Evolutionary conservation across 306 rosid species (phyloP).

Genomic region (Pterocarpus santalinus): DNA sequence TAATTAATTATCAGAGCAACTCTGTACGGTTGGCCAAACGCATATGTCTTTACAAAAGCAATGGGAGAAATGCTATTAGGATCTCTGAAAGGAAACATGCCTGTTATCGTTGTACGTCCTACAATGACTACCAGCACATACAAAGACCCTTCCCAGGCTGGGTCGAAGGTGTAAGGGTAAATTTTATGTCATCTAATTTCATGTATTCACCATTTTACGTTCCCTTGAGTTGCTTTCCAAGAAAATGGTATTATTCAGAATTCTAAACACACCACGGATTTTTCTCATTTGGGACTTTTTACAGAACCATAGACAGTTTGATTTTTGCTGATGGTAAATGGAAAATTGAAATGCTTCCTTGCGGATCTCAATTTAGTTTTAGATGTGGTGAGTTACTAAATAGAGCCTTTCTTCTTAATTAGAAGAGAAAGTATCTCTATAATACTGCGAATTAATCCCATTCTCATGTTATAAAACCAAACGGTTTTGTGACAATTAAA

Average conservation of each 20-base stretch:
- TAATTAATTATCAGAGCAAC: constrained; percentile 57
- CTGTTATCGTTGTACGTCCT: constrained; percentile 68
- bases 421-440: no score
- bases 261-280: no score
- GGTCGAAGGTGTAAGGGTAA: constrained; percentile 81
- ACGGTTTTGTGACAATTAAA: no score
- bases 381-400: constrained; percentile 60
- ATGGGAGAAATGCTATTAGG: constrained; percentile 86
- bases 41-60: constrained; percentile 81
- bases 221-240: no score
- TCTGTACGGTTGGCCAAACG: constrained; percentile 82
- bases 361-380: constrained; percentile 49
- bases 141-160: constrained; percentile 88
- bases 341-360: constrained; percentile 61
- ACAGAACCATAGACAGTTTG: constrained; percentile 75
- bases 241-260: no score
- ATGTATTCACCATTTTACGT: no score
- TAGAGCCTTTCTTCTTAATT: no score
- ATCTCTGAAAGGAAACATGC: constrained; percentile 50
- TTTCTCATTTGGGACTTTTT: background rate
- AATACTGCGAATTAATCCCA: no score
- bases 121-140: constrained; percentile 73
- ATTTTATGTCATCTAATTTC: no score
- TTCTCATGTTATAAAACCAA: no score
- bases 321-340: constrained; percentile 74